These are phyloP conservation scores for Wallemia ichthyophaga DNA, from an alignment of 1,284 basidiomycete genomes.

Conservation along the genomic window DNA sequence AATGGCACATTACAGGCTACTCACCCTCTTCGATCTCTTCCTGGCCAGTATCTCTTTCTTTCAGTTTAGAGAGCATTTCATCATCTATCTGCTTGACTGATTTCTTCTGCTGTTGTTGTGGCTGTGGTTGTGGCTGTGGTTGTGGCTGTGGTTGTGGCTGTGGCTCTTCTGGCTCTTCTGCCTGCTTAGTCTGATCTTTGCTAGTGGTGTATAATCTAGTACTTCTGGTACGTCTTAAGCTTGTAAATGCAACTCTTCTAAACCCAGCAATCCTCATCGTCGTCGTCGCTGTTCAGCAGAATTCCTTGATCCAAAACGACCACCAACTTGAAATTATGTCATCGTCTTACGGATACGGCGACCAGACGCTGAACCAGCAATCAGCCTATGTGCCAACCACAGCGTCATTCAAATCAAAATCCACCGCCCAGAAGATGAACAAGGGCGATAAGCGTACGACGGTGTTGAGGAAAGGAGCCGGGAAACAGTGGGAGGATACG, in stretches of 20 bases:
- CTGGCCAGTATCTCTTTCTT: not conserved
- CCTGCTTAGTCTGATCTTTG: not conserved
- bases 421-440: slow-evolving; percentile 46
- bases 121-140: no score
- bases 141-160: no score
- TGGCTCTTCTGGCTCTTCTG: not conserved
- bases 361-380: slow-evolving; percentile 24
- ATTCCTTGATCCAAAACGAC: not conserved
- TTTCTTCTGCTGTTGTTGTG: not conserved
- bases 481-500: slow-evolving; percentile 93
- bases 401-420: slow-evolving; percentile 53
- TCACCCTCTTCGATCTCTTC: not conserved
- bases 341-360: not conserved
- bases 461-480: slow-evolving; percentile 74
- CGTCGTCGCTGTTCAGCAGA: not conserved
- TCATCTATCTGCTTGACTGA: not conserved
- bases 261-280: not conserved
- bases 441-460: slow-evolving; percentile 80
- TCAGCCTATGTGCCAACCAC: slow-evolving; percentile 63
- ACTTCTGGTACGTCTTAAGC: not conserved
- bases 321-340: not conserved
- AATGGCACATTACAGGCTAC: not conserved
- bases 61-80: not conserved
- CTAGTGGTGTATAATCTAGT: not conserved
- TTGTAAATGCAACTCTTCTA: not conserved